Conservation (phyloP, 2,329 filamentous ascomycete genomes). For the Claviceps sp. region DNA sequence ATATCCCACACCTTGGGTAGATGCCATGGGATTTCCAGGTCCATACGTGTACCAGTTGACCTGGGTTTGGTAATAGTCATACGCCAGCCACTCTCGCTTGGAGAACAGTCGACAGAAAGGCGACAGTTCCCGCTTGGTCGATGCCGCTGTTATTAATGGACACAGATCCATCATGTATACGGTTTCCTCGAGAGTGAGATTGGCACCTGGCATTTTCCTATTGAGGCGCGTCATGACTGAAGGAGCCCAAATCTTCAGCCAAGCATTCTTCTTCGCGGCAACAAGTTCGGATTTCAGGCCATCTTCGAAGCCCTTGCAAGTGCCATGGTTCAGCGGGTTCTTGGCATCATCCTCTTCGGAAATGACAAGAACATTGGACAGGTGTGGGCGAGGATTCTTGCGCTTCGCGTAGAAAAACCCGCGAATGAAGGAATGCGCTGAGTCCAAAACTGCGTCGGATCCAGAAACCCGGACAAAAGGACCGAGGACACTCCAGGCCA, state of each 20-base stretch:
- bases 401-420: conserved; percentile 49
- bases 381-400: conserved; percentile 26
- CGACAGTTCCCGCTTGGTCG: conserved; percentile 37
- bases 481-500: conserved; percentile 35
- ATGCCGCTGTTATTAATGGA: conserved; percentile 68
- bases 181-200: conserved; percentile 48
- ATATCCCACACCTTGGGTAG: conserved; percentile 78
- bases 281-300: conserved; percentile 37
- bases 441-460: conserved; percentile 58
- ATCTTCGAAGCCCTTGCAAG: conserved; percentile 58
- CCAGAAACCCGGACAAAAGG: conserved; percentile 64
- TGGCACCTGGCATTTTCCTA: conserved; percentile 50
- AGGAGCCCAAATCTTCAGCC: conserved; percentile 50
- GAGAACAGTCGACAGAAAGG: conserved; percentile 68
- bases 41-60: conserved; percentile 78
- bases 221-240: conserved; percentile 60
- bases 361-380: conserved; percentile 49
- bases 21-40: conserved; percentile 62
- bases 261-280: conserved; percentile 38
- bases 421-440: conserved; percentile 60
- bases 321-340: conserved; percentile 68
- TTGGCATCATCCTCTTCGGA: conserved; percentile 55
- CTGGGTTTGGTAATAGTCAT: conserved; percentile 69
- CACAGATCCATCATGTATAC: conserved; percentile 79
- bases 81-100: conserved; percentile 57